Base-by-base conservation (phyloP, 768 basidiomycete species). In the Russula abietina region DNA sequence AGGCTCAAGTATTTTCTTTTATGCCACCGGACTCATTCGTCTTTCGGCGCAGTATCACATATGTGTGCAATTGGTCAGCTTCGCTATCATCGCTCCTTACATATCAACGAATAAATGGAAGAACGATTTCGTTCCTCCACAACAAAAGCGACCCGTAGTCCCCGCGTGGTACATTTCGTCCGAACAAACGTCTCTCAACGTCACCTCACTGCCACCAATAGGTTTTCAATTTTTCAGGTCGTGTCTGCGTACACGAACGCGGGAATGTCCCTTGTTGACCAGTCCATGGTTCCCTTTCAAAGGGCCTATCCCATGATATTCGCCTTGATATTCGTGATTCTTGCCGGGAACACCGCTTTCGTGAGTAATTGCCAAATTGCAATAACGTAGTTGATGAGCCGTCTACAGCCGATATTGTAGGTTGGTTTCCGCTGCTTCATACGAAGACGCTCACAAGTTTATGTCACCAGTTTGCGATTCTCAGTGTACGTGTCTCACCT, bases 301-400 rank as follows among this genome's bases (percentile, higher is more conserved):
- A 78, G 70, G 24, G 94, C 93, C 19, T 93, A 92, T 70, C 82
- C 85, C 2, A 86, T 93, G 87, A 83, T 93, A 60, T 53, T 91
- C 32, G 71, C 84, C 57, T 76, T 93, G 80, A 78, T 84, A 0
- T 74, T 93, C 51, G 75, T 91, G 28, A 88, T 98, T 65, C 73
- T 98, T 52, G 93, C 92, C 54, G 96, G 96, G 11, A 98, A 98
- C 71, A 97, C 94, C 49, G 88, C 84, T 26, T 96, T 92, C 70
- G 94, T 96, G 69, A 80, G 93, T 87, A 32, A 32, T 24, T 5
- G 4, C 16, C n/a, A 19, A 43, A 52, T 33, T 51, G 39, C 10
- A 24, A 57, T 48, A 61, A 8, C 59, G 32, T 64, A 33, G 6
- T 28, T 49, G 54, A 55, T 50, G 28, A 28, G 11, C 24, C 11